These are phyloP conservation scores for Oryza glumipatula DNA, from an alignment of 176 grass and related monocot genomes.

Conservation along the genomic window DNA sequence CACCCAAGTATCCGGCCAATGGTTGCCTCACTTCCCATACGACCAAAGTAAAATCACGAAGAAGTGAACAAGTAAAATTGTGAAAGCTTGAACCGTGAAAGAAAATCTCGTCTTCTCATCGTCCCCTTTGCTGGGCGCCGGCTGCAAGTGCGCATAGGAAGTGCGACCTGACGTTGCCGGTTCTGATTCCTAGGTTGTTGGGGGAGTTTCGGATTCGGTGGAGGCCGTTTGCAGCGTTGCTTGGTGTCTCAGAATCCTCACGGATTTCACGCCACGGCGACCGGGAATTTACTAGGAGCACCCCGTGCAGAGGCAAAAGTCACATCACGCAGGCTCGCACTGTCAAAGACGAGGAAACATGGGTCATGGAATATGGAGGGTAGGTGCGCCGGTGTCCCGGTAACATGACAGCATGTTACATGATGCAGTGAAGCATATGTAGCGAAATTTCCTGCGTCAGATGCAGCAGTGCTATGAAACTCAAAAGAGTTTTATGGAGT, in stretches of 20 bases:
- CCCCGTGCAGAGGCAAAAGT: neutral
- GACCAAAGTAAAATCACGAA: no score
- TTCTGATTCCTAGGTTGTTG: constrained; percentile 13
- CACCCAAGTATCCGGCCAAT: no score
- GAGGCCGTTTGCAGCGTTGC: neutral
- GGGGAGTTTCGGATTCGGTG: neutral
- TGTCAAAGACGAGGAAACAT: neutral
- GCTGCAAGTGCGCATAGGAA: neutral
- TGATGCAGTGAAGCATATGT: neutral
- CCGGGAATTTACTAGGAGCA: neutral
- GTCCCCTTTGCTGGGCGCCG: no score
- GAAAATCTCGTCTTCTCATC: no score
- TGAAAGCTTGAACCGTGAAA: no score
- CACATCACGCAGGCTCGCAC: neutral
- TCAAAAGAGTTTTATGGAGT: neutral
- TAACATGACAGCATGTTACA: neutral
- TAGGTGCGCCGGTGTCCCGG: neutral
- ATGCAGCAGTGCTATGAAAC: neutral
- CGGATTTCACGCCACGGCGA: neutral
- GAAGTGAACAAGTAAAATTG: no score
- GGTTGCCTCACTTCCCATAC: no score
- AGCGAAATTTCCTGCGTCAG: neutral
- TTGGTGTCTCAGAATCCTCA: neutral
- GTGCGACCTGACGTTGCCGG: constrained; percentile 24
- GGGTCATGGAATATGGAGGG: neutral